Evolutionary conservation across 2,329 filamentous ascomycete species (phyloP), one percentile per base, ranked within the genome.

Genomic region (Aspergillus bombycis): DNA sequence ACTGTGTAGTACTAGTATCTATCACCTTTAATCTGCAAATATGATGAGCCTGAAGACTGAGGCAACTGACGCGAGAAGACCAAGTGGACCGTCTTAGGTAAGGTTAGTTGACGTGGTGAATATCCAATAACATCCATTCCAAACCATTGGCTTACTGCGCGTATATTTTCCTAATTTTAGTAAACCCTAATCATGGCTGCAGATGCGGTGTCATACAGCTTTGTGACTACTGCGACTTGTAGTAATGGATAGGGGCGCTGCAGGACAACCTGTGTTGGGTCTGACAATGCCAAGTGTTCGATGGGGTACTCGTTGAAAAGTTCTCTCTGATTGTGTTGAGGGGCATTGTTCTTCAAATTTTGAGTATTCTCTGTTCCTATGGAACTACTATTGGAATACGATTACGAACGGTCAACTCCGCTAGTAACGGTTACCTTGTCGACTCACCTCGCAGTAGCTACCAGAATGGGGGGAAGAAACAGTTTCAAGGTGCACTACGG

Each of bases 151-250:
- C 45, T 48, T 14, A 28, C n/a, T 48, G 48, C 48, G 46, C 23
- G 46, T 50, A 50, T 50, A 2, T 16, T 50, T 50, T 30, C 46
- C 46, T 50, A 50, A 50, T 50, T 50, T 50, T 50, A 52, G 48
- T 52, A 52, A 26, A 23, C 30, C 16, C 48, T n/a, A 32, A 32
- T 52, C 4, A 21, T 52, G 26, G 11, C 21, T 48, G 45, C 23
- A 30, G 23, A 50, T 19, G 46, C 26, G 30, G 46, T 50, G 26
- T 32, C 48, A 52, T 52, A 50, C 46, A 50, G 16, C 45, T 23
- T 48, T 26, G 21, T 26, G 23, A 48, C 11, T 28, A 19, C 19
- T 9, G n/a, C n/a, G n/a, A n/a, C n/a, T n/a, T n/a, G n/a, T n/a
- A n/a, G n/a, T n/a, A n/a, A n/a, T n/a, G n/a, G n/a, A 26, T 16